Evolutionary conservation across 345 rosid genomes (phyloP), one percentile per base, ranked within the genome.

Genomic region (Cardamine occulta): DNA sequence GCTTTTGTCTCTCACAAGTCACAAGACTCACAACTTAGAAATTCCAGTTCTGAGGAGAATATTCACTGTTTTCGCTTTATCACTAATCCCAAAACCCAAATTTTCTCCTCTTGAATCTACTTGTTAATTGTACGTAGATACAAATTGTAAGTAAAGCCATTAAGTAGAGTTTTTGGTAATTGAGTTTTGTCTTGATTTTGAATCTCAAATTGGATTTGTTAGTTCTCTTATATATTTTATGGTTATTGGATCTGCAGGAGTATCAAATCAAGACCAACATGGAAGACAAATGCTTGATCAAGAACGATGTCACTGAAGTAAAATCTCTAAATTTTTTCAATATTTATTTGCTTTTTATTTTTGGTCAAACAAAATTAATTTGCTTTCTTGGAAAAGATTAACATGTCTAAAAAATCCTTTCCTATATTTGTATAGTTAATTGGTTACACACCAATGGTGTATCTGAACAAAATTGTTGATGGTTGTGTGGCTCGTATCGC

Each of bases 391-490:
- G 0, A 17, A 29, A 10, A 49, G 48, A 59, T 28, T 4, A 58
- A 39, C 39, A 59, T 52, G 23, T 48, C 18, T 54, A 24, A 24
- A 53, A 58, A n/a, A 26, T 3, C 40, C 13, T 35, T 37, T 45
- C 6, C 29, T 54, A 26, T 75, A 53, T 75, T 67, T 65, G 35
- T 72, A 71, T 65, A 88, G 96, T 68, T 89, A 47, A 83, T 88
- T 17, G 93, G 93, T 24, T 80, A 82, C 42, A 86, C 93, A 15
- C 96, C 87, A 2, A 80, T 88, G 86, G 88, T 88, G n/a, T 89
- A 85, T 80, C 84, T 88, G 61, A 88, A 88, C 79, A 76, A 74
- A 2, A 24, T 84, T 40, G 81, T 81, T 14, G 96, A 88, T 12
- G 89, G 93, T 23, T 88, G 91, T 4, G 88, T 82, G 2, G 91